Conservation (phyloP, 2,329 filamentous ascomycete species). For the Aspergillus sp. region DNA sequence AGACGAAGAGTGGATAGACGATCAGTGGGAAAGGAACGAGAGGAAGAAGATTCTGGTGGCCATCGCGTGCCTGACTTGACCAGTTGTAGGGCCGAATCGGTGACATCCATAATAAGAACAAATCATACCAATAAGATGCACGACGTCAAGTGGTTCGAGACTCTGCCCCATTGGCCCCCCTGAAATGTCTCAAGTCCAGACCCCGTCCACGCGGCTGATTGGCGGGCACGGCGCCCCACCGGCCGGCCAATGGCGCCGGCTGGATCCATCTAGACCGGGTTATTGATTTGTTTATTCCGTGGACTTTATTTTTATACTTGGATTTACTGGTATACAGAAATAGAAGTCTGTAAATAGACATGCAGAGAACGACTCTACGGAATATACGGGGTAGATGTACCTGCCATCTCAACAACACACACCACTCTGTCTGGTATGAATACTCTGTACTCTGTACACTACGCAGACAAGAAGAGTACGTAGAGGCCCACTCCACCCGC, state of each 20-base stretch:
- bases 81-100: neutral
- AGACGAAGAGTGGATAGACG: neutral
- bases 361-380: no score
- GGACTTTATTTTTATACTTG: no score
- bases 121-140: no score
- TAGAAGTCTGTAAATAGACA: no score
- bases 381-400: no score
- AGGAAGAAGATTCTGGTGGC: neutral
- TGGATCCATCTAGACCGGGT: constrained; percentile 12
- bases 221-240: neutral
- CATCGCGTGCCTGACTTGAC: neutral
- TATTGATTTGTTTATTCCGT: neutral
- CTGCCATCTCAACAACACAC: no score
- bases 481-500: constrained; percentile 1
- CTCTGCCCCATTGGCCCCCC: constrained; percentile 18
- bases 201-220: constrained; percentile 6
- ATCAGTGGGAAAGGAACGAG: neutral
- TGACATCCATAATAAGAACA: neutral
- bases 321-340: no score
- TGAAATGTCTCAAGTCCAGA: constrained; percentile 17
- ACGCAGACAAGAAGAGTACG: no score
- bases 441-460: no score
- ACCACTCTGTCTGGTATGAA: no score
- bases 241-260: constrained; percentile 4
- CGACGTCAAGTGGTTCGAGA: constrained; percentile 13